Conservation (phyloP, 768 basidiomycete genomes). For the Psilocybe cubensis region DNA sequence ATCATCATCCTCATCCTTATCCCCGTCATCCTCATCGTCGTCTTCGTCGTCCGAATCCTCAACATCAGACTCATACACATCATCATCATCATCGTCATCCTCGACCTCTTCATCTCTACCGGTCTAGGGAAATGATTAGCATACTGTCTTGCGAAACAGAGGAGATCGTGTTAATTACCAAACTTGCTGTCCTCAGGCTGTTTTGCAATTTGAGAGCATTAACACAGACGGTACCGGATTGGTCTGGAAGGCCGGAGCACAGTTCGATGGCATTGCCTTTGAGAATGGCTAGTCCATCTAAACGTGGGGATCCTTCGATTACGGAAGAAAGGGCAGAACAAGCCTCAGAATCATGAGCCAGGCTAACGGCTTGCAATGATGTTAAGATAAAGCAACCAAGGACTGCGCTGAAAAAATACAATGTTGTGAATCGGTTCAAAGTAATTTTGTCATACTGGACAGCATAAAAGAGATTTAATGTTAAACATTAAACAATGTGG, state of each 20-base stretch:
- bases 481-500: background rate
- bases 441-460: constrained; percentile 51
- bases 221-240: constrained; percentile 28
- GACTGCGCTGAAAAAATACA: constrained; percentile 52
- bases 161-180: too few relatives aligned
- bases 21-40: background rate
- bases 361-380: constrained; percentile 41
- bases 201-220: too few relatives aligned
- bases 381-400: constrained; percentile 43
- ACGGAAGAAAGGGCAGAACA: constrained; percentile 20
- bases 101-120: background rate
- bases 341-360: constrained; percentile 38
- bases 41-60: background rate
- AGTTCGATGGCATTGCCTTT: constrained; percentile 24
- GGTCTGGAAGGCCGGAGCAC: constrained; percentile 43
- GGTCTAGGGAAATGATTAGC: too few relatives aligned
- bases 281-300: constrained; percentile 8
- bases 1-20: background rate
- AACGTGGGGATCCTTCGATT: constrained; percentile 32
- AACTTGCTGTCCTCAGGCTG: too few relatives aligned
- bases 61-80: constrained; percentile 3
- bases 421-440: constrained; percentile 46
- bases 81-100: background rate
- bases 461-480: background rate
- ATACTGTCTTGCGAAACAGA: too few relatives aligned